Conservation (phyloP, 106 monocot species). For the Platanthera guangdongensis region DNA sequence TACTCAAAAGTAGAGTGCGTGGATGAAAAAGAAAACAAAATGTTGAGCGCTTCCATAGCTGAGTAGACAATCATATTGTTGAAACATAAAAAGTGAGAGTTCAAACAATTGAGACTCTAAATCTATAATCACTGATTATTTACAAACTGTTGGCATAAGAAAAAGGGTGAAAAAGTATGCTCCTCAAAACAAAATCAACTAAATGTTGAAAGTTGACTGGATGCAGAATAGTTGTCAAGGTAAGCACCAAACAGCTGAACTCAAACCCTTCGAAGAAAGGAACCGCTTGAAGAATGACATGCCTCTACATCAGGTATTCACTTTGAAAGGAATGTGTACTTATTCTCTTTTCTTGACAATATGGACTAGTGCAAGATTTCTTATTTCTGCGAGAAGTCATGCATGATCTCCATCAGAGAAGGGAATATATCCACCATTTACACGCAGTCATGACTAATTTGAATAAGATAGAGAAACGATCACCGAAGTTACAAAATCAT, state of each 20-base stretch:
- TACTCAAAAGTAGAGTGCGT: background rate
- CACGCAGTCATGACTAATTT: background rate
- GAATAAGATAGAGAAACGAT: background rate
- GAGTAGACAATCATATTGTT: background rate
- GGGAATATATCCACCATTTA: background rate
- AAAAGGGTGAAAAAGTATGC: background rate
- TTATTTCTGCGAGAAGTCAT: background rate
- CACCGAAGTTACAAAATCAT: background rate
- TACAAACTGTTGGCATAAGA: background rate
- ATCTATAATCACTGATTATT: background rate
- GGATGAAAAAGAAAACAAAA: background rate
- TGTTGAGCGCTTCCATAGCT: background rate
- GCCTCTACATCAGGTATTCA: background rate
- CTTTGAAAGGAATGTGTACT: background rate
- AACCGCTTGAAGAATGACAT: background rate
- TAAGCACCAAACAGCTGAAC: background rate
- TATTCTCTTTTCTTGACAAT: background rate
- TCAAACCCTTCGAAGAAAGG: background rate
- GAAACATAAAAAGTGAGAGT: background rate
- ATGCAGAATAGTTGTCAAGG: background rate
- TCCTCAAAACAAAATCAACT: constrained; percentile 6
- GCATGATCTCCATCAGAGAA: background rate
- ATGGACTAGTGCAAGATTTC: background rate
- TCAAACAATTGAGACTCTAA: background rate
- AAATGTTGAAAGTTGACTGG: background rate